Conservation (phyloP, 2,329 filamentous ascomycete species). For the Parastagonospora nodorum region DNA sequence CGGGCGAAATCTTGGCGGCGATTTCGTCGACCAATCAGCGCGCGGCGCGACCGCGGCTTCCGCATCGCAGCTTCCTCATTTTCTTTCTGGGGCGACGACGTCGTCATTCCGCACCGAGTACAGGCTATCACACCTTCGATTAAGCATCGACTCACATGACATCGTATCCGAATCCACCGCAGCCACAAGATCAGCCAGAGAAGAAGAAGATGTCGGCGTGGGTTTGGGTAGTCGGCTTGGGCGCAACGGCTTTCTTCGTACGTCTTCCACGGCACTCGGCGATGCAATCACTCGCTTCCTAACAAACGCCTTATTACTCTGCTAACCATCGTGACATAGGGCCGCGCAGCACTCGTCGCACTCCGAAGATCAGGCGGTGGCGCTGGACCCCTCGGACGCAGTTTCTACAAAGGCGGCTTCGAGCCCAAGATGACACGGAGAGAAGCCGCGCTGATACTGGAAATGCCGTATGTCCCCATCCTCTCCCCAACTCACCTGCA, state of each 20-base stretch:
- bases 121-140: not conserved
- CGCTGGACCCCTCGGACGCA: constrained; percentile 77
- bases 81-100: constrained; percentile 11
- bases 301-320: constrained; percentile 6
- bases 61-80: constrained; percentile 17
- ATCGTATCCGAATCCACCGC: not conserved
- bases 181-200: constrained; percentile 2
- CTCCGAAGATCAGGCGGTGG: constrained; percentile 77
- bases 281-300: not conserved
- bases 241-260: constrained; percentile 70
- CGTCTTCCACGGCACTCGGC: constrained; percentile 19
- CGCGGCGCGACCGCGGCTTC: constrained; percentile 22
- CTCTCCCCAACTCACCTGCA: not conserved
- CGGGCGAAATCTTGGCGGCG: not conserved
- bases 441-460: constrained; percentile 88
- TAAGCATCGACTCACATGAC: not conserved
- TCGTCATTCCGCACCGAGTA: constrained; percentile 1
- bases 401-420: constrained; percentile 99
- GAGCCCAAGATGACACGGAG: constrained; percentile 91
- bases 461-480: constrained; percentile 72
- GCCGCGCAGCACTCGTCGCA: constrained; percentile 89
- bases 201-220: constrained; percentile 61
- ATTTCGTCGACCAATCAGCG: constrained; percentile 16
- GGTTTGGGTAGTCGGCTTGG: constrained; percentile 64
- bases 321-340: constrained; percentile 57